phyloP scores from a whole-genome alignment of 768 basidiomycete genomes.

The Amyloporia xantha region DNA sequence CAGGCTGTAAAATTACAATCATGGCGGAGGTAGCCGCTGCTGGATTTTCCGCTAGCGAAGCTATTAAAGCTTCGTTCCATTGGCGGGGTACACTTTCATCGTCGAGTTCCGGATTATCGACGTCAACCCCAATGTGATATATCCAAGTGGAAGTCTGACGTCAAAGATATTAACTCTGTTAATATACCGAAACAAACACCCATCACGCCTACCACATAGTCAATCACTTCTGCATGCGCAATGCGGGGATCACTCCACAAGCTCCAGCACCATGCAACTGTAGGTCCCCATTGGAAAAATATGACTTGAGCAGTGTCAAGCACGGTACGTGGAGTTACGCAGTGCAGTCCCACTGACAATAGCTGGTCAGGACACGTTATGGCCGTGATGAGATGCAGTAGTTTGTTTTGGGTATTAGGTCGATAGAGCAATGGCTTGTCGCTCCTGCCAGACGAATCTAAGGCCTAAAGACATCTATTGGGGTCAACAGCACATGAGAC shows the following conservation, averaged over 20 bases:
- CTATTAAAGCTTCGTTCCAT: conserved; percentile 13
- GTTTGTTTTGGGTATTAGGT: conserved; percentile 38
- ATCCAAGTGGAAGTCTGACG: conserved; percentile 50
- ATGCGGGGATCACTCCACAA: conserved; percentile 51
- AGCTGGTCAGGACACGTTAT: conserved; percentile 24
- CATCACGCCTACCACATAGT: conserved; percentile 42
- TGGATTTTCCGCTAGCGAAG: conserved; percentile 3
- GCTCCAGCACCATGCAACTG: conserved; percentile 60
- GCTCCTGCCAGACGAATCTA: conserved; percentile 1
- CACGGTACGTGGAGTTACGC: conserved; percentile 11
- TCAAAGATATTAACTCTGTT: neutral
- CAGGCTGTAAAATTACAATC: neutral
- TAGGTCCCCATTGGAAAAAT: conserved; percentile 51
- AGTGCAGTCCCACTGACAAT: neutral
- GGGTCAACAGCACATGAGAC: too few species aligned
- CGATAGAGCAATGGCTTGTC: conserved; percentile 26
- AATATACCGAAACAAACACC: too few species aligned
- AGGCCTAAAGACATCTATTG: too few species aligned
- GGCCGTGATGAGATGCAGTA: conserved; percentile 39
- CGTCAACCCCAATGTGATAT: conserved; percentile 29
- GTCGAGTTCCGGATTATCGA: neutral
- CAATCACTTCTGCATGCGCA: conserved; percentile 42
- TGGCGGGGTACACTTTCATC: neutral
- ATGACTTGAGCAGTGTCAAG: conserved; percentile 41
- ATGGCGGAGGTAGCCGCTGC: conserved; percentile 12